Evolutionary conservation across 1,284 basidiomycete species (phyloP).

Genomic region (Melanopsichium pennsylvanicum): DNA sequence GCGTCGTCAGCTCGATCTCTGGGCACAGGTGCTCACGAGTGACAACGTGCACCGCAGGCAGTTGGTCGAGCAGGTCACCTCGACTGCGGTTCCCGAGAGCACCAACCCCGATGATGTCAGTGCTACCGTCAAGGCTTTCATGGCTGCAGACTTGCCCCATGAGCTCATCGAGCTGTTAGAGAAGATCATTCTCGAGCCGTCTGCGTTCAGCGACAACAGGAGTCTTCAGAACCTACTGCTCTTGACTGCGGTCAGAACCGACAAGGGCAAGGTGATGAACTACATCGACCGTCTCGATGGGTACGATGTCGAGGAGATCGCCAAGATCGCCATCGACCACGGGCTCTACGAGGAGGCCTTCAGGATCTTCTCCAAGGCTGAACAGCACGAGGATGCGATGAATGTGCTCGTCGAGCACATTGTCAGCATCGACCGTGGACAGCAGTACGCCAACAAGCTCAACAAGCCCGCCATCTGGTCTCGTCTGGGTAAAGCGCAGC

Average conservation of each 20-base stretch:
- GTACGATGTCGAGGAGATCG: constrained; percentile 93
- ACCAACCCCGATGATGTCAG: constrained; percentile 99
- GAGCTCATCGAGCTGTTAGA: constrained; percentile 97
- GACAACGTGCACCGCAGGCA: constrained; percentile 93
- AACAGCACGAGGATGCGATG: constrained; percentile 75
- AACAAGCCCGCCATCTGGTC: constrained; percentile 97
- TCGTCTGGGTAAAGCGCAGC: constrained; percentile 96
- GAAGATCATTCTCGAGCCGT: constrained; percentile 97
- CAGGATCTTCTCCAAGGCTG: constrained; percentile 64
- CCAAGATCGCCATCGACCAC: constrained; percentile 95
- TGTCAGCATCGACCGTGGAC: constrained; percentile 94
- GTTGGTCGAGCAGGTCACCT: constrained; percentile 86
- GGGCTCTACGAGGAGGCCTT: constrained; percentile 96
- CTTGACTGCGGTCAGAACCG: constrained; percentile 93
- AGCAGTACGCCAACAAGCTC: constrained; percentile 95
- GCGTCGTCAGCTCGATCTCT: constrained; percentile 92
- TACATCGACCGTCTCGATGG: constrained; percentile 98
- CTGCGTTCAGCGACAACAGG: constrained; percentile 93
- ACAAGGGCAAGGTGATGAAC: constrained; percentile 97
- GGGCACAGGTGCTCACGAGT: constrained; percentile 89
- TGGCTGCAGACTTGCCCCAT: constrained; percentile 93
- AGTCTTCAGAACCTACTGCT: constrained; percentile 79
- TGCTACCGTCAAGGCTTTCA: constrained; percentile 97
- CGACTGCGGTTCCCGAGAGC: constrained; percentile 91
- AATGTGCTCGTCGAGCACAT: constrained; percentile 98